A percentile compares a stretch with the other conserved stretches of the same genome.
phyloP scores from a whole-genome alignment of 306 rosid species.

The Trichosanthes cucumerina region DNA sequence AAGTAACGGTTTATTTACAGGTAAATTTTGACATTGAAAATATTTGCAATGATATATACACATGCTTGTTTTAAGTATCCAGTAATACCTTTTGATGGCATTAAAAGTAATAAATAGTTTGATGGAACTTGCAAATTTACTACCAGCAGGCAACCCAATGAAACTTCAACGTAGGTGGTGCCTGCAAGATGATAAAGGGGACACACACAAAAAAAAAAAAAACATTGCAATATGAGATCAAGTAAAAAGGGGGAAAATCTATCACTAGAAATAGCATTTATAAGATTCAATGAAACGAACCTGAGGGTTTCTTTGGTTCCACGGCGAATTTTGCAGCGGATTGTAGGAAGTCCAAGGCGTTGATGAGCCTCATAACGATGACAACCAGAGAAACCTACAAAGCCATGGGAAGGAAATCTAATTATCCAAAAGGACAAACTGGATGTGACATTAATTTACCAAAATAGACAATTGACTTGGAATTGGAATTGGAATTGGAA shows the following conservation, averaged over 20 bases:
- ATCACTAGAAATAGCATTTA: neutral
- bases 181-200: conserved; percentile 34
- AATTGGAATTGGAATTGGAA: neutral
- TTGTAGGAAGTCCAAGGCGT: conserved; percentile 76
- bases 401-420: neutral
- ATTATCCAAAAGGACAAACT: neutral
- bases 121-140: neutral
- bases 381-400: conserved; percentile 84
- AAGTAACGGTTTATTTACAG: neutral
- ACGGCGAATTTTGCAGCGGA: conserved; percentile 82
- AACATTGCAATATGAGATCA: neutral
- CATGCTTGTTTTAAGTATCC: neutral
- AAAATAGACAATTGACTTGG: neutral
- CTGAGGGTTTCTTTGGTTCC: conserved; percentile 89
- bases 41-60: neutral
- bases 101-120: neutral
- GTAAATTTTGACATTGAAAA: neutral
- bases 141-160: neutral
- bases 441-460: neutral
- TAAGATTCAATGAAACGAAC: conserved; percentile 19
- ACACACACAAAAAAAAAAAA: neutral
- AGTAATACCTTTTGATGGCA: neutral
- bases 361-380: conserved; percentile 97
- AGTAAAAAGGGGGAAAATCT: neutral
- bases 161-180: conserved; percentile 68